These are phyloP conservation scores for Thoreauomyces humboldtii DNA, from an alignment of 192 early-diverging fungal species.

Conservation along the genomic window DNA sequence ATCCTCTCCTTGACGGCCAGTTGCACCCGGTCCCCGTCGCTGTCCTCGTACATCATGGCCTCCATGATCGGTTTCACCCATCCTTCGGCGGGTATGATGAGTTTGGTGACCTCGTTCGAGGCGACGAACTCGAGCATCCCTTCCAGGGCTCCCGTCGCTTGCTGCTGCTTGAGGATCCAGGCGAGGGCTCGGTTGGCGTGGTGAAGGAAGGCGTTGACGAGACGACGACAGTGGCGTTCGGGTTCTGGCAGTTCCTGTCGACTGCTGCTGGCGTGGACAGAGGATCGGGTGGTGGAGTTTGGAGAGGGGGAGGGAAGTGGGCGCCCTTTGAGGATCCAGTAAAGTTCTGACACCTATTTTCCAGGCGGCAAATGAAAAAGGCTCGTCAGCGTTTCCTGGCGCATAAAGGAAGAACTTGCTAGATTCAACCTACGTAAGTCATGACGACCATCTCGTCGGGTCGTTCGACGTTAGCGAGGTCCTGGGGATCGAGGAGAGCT, in stretches of 20 bases:
- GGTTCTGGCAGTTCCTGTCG: not conserved
- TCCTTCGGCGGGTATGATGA: constrained; percentile 1
- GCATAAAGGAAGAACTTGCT: not conserved
- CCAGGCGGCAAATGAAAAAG: not conserved
- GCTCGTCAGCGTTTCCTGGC: not conserved
- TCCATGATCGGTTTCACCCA: constrained; percentile 8
- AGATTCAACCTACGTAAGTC: constrained; percentile 26
- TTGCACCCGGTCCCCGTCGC: not conserved
- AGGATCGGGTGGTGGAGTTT: not conserved
- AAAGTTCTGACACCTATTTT: constrained; percentile 22
- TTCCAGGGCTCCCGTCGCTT: constrained; percentile 8
- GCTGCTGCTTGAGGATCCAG: constrained; percentile 13
- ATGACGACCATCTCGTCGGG: constrained; percentile 35
- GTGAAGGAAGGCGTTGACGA: not conserved
- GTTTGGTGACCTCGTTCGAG: not conserved
- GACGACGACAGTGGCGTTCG: not conserved
- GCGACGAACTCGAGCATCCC: not conserved
- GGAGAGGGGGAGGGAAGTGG: constrained; percentile 10
- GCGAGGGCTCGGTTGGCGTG: not conserved
- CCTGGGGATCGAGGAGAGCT: constrained; percentile 28
- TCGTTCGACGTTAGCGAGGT: constrained; percentile 19
- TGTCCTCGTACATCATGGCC: constrained; percentile 1
- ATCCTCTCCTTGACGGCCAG: not conserved
- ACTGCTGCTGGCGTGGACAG: too few species aligned
- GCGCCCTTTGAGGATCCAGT: constrained; percentile 15